phyloP scores from a whole-genome alignment of 1,284 basidiomycete genomes.

The Fomitopsis palustris region DNA sequence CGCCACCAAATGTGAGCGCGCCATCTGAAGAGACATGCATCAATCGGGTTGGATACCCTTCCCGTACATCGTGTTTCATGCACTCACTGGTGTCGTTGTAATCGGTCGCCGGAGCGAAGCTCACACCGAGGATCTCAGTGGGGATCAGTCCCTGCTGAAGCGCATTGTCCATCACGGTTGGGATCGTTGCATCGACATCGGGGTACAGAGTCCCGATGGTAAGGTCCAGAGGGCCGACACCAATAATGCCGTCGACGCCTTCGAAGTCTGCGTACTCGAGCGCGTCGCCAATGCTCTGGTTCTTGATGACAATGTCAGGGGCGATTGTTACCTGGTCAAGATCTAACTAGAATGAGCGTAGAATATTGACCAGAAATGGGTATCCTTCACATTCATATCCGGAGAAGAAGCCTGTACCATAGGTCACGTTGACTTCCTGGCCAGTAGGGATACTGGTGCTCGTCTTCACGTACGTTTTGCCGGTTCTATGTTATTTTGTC shows the following conservation, averaged over 20 bases:
- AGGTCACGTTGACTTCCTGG: conserved; percentile 40
- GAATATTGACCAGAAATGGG: conserved; percentile 33
- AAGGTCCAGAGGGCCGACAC: conserved; percentile 50
- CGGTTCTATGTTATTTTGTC: conserved; percentile 26
- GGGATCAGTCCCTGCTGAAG: conserved; percentile 41
- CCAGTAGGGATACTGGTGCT: conserved; percentile 41
- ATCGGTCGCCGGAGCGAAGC: conserved; percentile 38
- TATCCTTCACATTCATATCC: conserved; percentile 38
- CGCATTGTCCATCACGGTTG: conserved; percentile 36
- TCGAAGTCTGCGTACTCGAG: conserved; percentile 36
- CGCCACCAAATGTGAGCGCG: conserved; percentile 5
- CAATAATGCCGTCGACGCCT: conserved; percentile 52
- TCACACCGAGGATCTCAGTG: conserved; percentile 45
- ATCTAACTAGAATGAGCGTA: conserved; percentile 35
- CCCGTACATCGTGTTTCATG: neutral
- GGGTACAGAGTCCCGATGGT: conserved; percentile 35
- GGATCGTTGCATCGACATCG: conserved; percentile 18
- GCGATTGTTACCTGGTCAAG: conserved; percentile 45
- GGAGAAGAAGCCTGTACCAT: conserved; percentile 48
- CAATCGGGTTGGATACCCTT: neutral
- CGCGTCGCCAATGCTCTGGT: conserved; percentile 54
- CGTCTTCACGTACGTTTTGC: conserved; percentile 38
- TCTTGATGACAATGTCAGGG: conserved; percentile 37
- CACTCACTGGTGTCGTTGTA: conserved; percentile 9
- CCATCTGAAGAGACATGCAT: conserved; percentile 2